Conservation (phyloP, 345 rosid genomes). For the Linum lewisii region DNA sequence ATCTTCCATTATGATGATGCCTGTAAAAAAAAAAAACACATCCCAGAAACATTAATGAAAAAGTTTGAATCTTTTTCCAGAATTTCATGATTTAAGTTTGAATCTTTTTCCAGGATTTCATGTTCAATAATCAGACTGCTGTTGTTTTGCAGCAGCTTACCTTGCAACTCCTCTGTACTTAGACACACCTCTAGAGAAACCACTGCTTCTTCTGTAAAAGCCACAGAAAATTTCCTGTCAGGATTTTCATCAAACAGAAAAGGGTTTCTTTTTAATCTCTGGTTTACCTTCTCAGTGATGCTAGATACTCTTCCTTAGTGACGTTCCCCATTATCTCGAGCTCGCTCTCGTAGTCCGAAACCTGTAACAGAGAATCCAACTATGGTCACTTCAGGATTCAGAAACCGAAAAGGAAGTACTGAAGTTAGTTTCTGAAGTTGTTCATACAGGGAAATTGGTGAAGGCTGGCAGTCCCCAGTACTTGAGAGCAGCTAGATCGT, state of each 20-base stretch:
- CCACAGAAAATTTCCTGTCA: not conserved
- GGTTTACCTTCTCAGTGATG: constrained; percentile 32
- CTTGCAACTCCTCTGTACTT: constrained; percentile 42
- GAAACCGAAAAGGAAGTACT: not conserved
- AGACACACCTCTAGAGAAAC: constrained; percentile 38
- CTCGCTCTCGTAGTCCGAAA: constrained; percentile 27
- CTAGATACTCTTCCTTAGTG: constrained; percentile 32
- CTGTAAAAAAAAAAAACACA: constrained; percentile 19
- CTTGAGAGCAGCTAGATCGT: constrained; percentile 36
- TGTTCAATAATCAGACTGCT: not conserved
- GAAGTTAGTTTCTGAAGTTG: not conserved
- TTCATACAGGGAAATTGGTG: constrained; percentile 26
- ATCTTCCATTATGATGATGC: constrained; percentile 75
- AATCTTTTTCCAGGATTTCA: not conserved
- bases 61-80: not conserved
- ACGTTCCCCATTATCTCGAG: constrained; percentile 25
- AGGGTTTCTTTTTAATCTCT: not conserved
- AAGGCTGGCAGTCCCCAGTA: constrained; percentile 30
- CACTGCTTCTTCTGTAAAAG: constrained; percentile 34
- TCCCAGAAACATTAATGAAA: not conserved
- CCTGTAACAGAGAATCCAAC: constrained; percentile 7
- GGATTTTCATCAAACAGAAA: not conserved
- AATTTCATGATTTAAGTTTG: not conserved
- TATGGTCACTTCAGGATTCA: not conserved
- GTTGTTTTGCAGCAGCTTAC: constrained; percentile 10